Conservation (phyloP, 2,329 filamentous ascomycete species). For the Clarireedia paspali region DNA sequence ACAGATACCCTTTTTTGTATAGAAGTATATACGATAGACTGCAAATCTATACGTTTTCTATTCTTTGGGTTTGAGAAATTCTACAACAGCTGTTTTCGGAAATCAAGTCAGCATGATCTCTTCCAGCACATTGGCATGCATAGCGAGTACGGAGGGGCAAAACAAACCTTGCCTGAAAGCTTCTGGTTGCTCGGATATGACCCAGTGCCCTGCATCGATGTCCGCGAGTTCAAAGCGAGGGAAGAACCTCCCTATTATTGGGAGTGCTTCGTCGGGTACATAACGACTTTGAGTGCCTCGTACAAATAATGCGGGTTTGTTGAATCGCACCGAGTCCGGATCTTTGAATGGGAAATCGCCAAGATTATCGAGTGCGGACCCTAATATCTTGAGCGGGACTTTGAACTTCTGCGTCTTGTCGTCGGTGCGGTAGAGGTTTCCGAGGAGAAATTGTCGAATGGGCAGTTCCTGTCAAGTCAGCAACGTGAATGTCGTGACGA, state of each 20-base stretch:
- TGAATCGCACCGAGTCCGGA: constrained; percentile 59
- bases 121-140: not conserved
- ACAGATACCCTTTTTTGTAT: constrained; percentile 29
- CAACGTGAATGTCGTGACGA: not conserved
- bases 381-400: constrained; percentile 68
- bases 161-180: constrained; percentile 64
- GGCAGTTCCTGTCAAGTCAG: constrained; percentile 41
- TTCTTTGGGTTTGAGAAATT: constrained; percentile 49
- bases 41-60: constrained; percentile 28
- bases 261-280: constrained; percentile 71
- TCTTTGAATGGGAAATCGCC: constrained; percentile 80
- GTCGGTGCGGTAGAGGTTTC: constrained; percentile 61
- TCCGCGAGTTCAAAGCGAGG: constrained; percentile 67
- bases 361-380: constrained; percentile 60
- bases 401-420: constrained; percentile 60
- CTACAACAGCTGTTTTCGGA: constrained; percentile 46
- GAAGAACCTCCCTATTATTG: constrained; percentile 76
- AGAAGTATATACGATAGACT: constrained; percentile 20
- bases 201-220: constrained; percentile 77
- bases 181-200: constrained; percentile 82
- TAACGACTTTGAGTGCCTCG: constrained; percentile 71
- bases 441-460: constrained; percentile 86
- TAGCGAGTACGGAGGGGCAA: not conserved
- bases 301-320: constrained; percentile 74
- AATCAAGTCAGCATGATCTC: not conserved